These are phyloP conservation scores for Lodderomyces parapsilosis DNA, from an alignment of 1,139 yeast species.

Conservation along the genomic window DNA sequence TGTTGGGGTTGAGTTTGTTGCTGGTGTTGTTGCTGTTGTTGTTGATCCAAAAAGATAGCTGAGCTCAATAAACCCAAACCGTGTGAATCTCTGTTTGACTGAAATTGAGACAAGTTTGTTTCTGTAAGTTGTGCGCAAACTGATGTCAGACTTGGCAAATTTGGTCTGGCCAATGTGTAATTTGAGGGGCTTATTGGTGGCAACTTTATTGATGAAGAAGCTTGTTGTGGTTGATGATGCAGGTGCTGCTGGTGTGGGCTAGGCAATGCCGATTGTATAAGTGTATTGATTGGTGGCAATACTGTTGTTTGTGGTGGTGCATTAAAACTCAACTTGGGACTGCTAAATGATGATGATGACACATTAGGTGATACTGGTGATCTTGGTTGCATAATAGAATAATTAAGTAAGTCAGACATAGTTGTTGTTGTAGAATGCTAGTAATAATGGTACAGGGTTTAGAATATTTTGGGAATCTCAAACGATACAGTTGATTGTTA, in stretches of 20 bases:
- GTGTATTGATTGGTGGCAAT: constrained; percentile 9
- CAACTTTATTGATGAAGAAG: constrained; percentile 6
- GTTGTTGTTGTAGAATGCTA: background rate
- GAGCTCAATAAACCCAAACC: constrained; percentile 17
- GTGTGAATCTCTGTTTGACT: constrained; percentile 11
- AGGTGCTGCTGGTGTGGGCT: constrained; percentile 9
- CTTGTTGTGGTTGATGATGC: constrained; percentile 7
- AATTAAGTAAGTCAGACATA: constrained; percentile 2
- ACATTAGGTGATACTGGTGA: constrained; percentile 9
- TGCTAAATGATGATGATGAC: background rate
- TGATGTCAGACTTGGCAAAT: constrained; percentile 3
- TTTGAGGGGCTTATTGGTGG: constrained; percentile 11
- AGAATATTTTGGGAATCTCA: background rate
- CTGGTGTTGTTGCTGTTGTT: constrained; percentile 7
- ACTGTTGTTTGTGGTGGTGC: constrained; percentile 5
- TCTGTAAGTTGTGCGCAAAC: constrained; percentile 12
- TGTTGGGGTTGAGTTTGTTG: background rate
- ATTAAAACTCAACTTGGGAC: background rate
- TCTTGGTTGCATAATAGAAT: constrained; percentile 1
- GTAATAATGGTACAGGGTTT: background rate
- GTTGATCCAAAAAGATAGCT: constrained; percentile 13
- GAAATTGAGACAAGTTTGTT: constrained; percentile 13
- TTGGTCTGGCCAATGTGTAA: constrained; percentile 1
- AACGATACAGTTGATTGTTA: too few species aligned
- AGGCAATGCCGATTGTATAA: constrained; percentile 2